Conservation (phyloP, 2,329 filamentous ascomycete species). For the Paracorniculantispora psalliotae region DNA sequence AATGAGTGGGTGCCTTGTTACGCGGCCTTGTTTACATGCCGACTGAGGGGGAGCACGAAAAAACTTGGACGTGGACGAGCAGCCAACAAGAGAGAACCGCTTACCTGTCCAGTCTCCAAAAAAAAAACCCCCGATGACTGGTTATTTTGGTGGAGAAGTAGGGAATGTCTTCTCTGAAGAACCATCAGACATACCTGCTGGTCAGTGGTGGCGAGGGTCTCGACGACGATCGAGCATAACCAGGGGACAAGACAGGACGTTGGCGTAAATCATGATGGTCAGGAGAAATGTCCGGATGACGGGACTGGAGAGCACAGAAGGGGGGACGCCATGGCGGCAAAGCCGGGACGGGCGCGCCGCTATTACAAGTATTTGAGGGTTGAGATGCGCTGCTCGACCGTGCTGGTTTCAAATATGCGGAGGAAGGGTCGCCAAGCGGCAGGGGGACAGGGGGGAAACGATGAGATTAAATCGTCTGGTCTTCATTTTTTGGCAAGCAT, state of each 20-base stretch:
- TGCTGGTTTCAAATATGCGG: conserved; percentile 8
- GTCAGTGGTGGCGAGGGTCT: neutral
- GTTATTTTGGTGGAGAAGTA: conserved; percentile 3
- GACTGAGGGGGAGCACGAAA: neutral
- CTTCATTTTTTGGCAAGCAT: neutral
- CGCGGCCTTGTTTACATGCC: neutral
- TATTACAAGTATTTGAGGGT: neutral
- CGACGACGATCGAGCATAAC: neutral
- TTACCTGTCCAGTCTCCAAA: neutral
- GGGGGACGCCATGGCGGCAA: neutral
- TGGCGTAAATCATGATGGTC: neutral
- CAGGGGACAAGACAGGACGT: neutral
- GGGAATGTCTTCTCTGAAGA: neutral
- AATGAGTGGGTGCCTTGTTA: neutral
- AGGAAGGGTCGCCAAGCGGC: conserved; percentile 3
- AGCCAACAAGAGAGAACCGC: neutral
- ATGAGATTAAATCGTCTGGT: conserved; percentile 6
- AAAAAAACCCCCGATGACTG: neutral
- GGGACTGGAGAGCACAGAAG: neutral
- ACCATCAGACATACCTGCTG: neutral
- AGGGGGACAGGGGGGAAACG: neutral
- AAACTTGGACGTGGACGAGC: neutral
- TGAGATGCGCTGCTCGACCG: neutral
- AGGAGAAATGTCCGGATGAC: neutral
- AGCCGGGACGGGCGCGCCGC: neutral